Evolutionary conservation across 768 basidiomycete genomes (phyloP), one percentile per base, ranked within the genome.

Genomic region (Termitomyces sp.): DNA sequence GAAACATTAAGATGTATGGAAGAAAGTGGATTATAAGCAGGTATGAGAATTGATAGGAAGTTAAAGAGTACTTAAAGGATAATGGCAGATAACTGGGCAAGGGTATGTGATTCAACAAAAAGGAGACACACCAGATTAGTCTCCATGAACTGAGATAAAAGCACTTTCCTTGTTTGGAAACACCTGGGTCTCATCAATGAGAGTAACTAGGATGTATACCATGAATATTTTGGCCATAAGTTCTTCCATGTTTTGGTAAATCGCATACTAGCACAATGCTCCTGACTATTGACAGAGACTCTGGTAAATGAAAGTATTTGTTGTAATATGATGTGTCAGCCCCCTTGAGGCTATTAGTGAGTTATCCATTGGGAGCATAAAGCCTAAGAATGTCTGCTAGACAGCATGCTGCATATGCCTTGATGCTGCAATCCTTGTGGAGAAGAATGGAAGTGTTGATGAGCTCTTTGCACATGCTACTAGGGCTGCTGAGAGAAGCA

Each of bases 401-500:
- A 73, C 95, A 98, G 72, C 93, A 96, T 0, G 94, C 94, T 4
- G 90, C 85, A 65, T 91, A 95, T 0, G 95, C 95, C 72, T 97
- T 98, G 63, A 99, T 94, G 26, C 95, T 94, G 43, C 89, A 82
- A 71, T 99, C 97, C 72, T 93, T 97, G 79, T 98, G 95, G 30
- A 97, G 84, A 27, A 98, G 81, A 34, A 98, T 83, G 4, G 87
- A 82, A 0, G 82, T 82, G 70, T 80, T 80, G 58, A 95, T 82
- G 68, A 98, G 85, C 65, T 97, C 93, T 50, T 88, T 84, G 59
- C 87, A 85, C 26, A 87, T 86, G 32, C n/a, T n/a, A n/a, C n/a
- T n/a, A n/a, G n/a, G n/a, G n/a, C 76, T 69, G 56, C 77, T 73
- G 55, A 99, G 84, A 0, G 94, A 93, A 52, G 69, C 65, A 33